phyloP scores from a whole-genome alignment of 2,329 filamentous ascomycete species.

The Bipolaris gigantea region DNA sequence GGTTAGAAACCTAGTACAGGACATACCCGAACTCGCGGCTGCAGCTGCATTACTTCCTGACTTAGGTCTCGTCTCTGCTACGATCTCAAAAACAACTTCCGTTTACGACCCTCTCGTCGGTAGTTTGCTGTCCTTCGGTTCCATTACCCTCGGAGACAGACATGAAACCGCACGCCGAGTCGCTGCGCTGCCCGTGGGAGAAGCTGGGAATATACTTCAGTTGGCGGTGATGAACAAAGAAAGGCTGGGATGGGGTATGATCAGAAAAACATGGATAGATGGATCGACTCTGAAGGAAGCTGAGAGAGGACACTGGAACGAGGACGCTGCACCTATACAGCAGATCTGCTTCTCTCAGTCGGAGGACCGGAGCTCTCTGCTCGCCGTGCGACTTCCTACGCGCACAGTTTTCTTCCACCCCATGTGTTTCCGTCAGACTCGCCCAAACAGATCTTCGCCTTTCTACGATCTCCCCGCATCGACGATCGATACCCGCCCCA shows the following conservation, averaged over 20 bases:
- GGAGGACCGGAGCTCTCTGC: slow-evolving; percentile 48
- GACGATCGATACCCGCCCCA: slow-evolving; percentile 58
- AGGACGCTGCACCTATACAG: slow-evolving; percentile 56
- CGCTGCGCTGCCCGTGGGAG: slow-evolving; percentile 52
- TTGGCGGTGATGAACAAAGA: slow-evolving; percentile 56
- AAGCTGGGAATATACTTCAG: slow-evolving; percentile 60
- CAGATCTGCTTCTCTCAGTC: slow-evolving; percentile 57
- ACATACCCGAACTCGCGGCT: slow-evolving; percentile 30
- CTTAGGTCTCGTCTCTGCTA: slow-evolving; percentile 30
- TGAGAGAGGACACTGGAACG: slow-evolving; percentile 59
- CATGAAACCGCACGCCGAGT: slow-evolving; percentile 31
- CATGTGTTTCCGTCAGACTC: slow-evolving; percentile 17
- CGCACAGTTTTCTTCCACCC: slow-evolving; percentile 54
- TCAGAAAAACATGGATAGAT: slow-evolving; percentile 52
- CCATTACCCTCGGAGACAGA: slow-evolving; percentile 52
- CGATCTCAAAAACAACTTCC: slow-evolving; percentile 32
- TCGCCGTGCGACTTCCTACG: slow-evolving; percentile 55
- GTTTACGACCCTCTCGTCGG: slow-evolving; percentile 48
- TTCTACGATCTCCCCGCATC: slow-evolving; percentile 47
- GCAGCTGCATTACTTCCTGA: slow-evolving; percentile 26
- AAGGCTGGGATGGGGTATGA: slow-evolving; percentile 57
- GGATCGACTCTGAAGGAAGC: slow-evolving; percentile 49
- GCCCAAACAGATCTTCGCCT: slow-evolving; percentile 18
- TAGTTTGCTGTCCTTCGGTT: slow-evolving; percentile 59
- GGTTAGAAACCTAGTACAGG: slow-evolving; percentile 19